A percentile compares a stretch with the other conserved stretches of the same genome.
Evolutionary conservation across 768 basidiomycete genomes (phyloP).

Genomic region (Lepiota brunneoincarnata): DNA sequence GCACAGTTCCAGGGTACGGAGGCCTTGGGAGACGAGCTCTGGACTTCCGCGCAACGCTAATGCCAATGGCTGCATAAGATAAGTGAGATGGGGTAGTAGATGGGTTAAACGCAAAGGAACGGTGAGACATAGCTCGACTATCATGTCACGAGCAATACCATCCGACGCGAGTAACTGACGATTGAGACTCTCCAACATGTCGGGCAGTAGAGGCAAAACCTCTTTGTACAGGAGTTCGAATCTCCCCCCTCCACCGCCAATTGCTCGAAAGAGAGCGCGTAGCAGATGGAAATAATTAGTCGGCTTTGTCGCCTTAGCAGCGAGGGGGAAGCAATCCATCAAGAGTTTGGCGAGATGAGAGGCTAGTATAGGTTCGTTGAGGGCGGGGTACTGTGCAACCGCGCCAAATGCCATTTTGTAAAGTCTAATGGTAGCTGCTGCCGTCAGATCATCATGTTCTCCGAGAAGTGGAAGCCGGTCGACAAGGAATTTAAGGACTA

Average conservation of each 20-base stretch:
- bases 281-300: conserved; percentile 92
- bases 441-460: conserved; percentile 77
- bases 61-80: conserved; percentile 95
- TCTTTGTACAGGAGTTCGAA: conserved; percentile 96
- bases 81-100: conserved; percentile 89
- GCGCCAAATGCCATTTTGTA: conserved; percentile 96
- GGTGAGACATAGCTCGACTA: conserved; percentile 95
- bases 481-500: conserved; percentile 84
- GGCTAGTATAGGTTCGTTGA: conserved; percentile 92
- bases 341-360: conserved; percentile 89
- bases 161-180: conserved; percentile 85
- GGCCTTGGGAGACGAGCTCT: conserved; percentile 92
- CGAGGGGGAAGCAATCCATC: conserved; percentile 94
- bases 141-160: conserved; percentile 82
- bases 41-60: conserved; percentile 83
- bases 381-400: conserved; percentile 64
- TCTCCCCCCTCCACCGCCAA: conserved; percentile 87
- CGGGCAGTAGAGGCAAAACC: conserved; percentile 91
- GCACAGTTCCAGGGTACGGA: conserved; percentile 96
- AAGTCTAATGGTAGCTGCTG: conserved; percentile 81
- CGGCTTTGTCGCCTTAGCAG: conserved; percentile 88
- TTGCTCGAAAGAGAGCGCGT: conserved; percentile 88
- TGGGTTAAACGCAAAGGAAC: conserved; percentile 95
- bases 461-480: conserved; percentile 80
- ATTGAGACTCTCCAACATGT: conserved; percentile 95